These are phyloP conservation scores for maize (Zea mays) DNA, from an alignment of 176 grass and related monocot species.

Conservation along the genomic window Zm-B73-REFERENCE-NAM-5.0 NC_050103.1:120908501-120909000, in stretches of 20 bases:
- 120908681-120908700: no score
- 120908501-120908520: background rate
- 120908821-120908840: no score
- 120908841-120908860: no score
- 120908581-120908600: background rate
- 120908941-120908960: background rate
- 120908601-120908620: background rate
- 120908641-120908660: background rate
- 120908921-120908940: background rate
- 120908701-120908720: no score
- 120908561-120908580: background rate
- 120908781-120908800: no score
- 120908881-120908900: background rate
- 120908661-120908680: background rate
- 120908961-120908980: slow-evolving; percentile 27
- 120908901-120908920: background rate
- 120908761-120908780: background rate
- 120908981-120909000: slow-evolving; percentile 12
- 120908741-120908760: no score
- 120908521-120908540: slow-evolving; percentile 9
- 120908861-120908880: no score
- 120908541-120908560: background rate
- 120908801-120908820: no score
- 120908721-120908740: no score
- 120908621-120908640: background rate